Evolutionary conservation across 2,329 filamentous ascomycete species (phyloP), one percentile per base, ranked within the genome.

Genomic region (Epichloe scottii): DNA sequence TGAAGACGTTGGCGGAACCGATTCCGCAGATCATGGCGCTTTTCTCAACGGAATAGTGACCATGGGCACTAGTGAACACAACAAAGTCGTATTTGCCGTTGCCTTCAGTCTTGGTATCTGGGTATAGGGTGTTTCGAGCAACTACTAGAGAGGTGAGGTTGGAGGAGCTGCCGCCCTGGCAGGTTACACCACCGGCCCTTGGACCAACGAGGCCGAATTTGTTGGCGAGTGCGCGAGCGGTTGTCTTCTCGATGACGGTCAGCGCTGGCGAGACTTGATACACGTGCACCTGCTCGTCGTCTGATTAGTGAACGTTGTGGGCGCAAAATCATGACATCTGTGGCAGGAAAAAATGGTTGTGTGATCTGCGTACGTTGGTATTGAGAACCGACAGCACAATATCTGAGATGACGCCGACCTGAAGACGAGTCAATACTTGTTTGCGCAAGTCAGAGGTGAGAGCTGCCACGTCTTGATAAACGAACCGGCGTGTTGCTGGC

Each of bases 1-100:
- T 63, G 66, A 85, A 81, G 26, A 95, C 89, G 55, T 81, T 81
- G 19, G 74, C 71, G 30, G 80, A 82, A 10, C 93, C 93, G 38
- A 98, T 78, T 0, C 93, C 93, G 59, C 85, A 85, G 62, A 91
- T 85, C 63, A 91, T 85, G n/a, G 90, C 90, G 3, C 89, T 90
- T 70, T 97, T 97, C 62, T 95, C 89, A 26, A 97, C 80, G 5
- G 84, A 90, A 72, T 97, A 98, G 73, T 97, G 93, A 0, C 91
- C 90, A 65, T 97, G 89, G 1, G 77, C 81, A 57, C 83, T 88
- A 3, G 91, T 96, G 71, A 97, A 96, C 50, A 96, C 70, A 19
- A 89, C 84, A 60, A 96, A 91, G 19, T 77, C 74, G 55, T 73
- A 68, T 4, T 64, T 62, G 1, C 73, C 77, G 62, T 89, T 89